A percentile compares a stretch with the other conserved stretches of the same genome.
Conservation (phyloP, 495 filamentous ascomycete species). For the Penicillium parvum region DNA sequence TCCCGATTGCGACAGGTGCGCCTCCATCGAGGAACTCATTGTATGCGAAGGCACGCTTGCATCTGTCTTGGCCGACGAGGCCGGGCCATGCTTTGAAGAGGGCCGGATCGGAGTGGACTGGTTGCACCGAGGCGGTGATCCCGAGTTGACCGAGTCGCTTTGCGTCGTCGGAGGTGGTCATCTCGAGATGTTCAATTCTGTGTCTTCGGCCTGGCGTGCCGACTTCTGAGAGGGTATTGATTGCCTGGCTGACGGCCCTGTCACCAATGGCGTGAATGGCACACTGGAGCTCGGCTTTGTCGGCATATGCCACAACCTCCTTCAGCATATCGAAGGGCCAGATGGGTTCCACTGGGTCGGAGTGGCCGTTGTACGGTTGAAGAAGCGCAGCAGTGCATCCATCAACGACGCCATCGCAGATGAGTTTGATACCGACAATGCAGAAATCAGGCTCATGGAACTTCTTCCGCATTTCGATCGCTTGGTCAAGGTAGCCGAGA, state of each 20-base stretch:
- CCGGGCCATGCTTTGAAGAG: slow-evolving; percentile 56
- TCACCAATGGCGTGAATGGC: slow-evolving; percentile 67
- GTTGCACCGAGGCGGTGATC: slow-evolving; percentile 60
- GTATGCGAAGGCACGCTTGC: slow-evolving; percentile 57
- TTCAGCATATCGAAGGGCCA: slow-evolving; percentile 50
- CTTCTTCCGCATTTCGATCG: slow-evolving; percentile 48
- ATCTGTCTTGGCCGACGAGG: slow-evolving; percentile 50
- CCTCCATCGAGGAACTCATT: slow-evolving; percentile 55
- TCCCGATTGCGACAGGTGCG: slow-evolving; percentile 53
- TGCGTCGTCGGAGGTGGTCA: slow-evolving; percentile 50
- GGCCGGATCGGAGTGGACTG: slow-evolving; percentile 58
- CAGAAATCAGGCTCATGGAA: slow-evolving; percentile 53
- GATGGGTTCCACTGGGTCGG: slow-evolving; percentile 44
- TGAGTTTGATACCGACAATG: slow-evolving; percentile 63
- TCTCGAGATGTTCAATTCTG: slow-evolving; percentile 58
- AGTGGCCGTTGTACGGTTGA: slow-evolving; percentile 53
- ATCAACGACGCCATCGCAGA: slow-evolving; percentile 65
- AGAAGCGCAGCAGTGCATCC: slow-evolving; percentile 60
- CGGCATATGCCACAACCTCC: slow-evolving; percentile 52
- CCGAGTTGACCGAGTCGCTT: slow-evolving; percentile 48
- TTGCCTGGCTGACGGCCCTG: slow-evolving; percentile 48
- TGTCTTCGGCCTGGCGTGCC: slow-evolving; percentile 41
- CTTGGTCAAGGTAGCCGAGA: slow-evolving; percentile 47
- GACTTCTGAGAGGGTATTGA: slow-evolving; percentile 49
- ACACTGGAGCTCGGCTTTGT: slow-evolving; percentile 53